Evolutionary conservation across 805 yeast genomes (phyloP).

Genomic region (Grigorovia yakushimaensis): DNA sequence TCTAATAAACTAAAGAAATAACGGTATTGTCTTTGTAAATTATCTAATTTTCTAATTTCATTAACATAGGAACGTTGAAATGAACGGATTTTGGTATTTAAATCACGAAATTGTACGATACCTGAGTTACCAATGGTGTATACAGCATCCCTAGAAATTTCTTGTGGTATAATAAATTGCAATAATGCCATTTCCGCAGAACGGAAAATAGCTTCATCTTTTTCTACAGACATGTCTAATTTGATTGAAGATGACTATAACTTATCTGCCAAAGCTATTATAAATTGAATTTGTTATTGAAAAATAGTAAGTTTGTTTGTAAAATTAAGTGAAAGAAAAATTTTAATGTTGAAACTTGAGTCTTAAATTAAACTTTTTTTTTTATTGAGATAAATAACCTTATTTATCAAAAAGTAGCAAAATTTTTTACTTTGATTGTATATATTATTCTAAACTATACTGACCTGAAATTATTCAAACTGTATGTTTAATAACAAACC

Average conservation of each 20-base stretch:
- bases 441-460: too few species aligned
- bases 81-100: slow-evolving; percentile 67
- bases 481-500: too few species aligned
- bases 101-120: slow-evolving; percentile 77
- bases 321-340: neutral
- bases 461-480: too few species aligned
- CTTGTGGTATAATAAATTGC: slow-evolving; percentile 85
- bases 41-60: slow-evolving; percentile 76
- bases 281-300: too few species aligned
- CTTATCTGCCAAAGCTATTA: too few species aligned
- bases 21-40: slow-evolving; percentile 77
- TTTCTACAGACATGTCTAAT: slow-evolving; percentile 3
- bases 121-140: slow-evolving; percentile 81
- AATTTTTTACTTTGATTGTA: neutral
- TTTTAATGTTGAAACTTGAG: neutral
- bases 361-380: too few species aligned
- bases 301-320: neutral
- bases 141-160: slow-evolving; percentile 79
- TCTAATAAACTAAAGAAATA: slow-evolving; percentile 42
- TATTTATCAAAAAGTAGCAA: neutral
- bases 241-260: neutral
- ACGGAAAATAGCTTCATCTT: slow-evolving; percentile 38
- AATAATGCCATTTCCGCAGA: slow-evolving; percentile 97
- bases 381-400: neutral
- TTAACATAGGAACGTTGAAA: slow-evolving; percentile 88